Evolutionary conservation across 352 stramenopile genomes (phyloP).

Genomic region (Phytophthora fragariae): DNA sequence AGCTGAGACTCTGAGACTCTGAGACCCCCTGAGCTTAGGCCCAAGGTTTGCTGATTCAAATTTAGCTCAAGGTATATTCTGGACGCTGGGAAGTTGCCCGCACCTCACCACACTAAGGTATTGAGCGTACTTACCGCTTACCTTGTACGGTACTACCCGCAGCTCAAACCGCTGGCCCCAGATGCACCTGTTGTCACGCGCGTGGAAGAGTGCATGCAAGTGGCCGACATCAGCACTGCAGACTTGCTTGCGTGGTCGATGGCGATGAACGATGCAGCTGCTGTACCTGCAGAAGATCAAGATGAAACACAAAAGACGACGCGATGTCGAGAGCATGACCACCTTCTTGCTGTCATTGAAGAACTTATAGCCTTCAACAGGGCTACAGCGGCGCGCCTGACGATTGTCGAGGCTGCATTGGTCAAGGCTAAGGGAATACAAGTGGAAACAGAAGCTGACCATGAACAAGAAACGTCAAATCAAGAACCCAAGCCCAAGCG

Average conservation of each 20-base stretch:
- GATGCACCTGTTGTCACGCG: not conserved
- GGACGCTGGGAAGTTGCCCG: no score
- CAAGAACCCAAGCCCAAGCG: constrained; percentile 4
- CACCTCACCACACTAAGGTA: no score
- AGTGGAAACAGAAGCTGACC: not conserved
- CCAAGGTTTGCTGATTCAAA: no score
- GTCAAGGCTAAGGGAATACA: no score
- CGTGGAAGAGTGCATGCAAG: not conserved
- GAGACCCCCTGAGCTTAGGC: no score
- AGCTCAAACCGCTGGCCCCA: not conserved
- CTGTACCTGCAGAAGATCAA: not conserved
- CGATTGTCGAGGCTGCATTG: no score
- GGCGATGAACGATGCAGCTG: no score
- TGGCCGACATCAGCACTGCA: not conserved
- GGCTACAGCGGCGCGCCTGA: no score
- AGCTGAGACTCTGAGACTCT: no score
- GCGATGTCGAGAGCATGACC: not conserved
- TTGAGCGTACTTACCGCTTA: not conserved
- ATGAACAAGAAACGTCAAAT: not conserved
- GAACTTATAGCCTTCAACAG: no score
- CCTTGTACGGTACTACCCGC: not conserved
- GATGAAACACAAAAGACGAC: not conserved
- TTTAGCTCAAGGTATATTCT: no score
- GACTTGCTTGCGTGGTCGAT: not conserved
- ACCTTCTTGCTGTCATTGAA: not conserved